phyloP scores from a whole-genome alignment of 2,329 filamentous ascomycete species.

The Niveomyces coronatus region DNA sequence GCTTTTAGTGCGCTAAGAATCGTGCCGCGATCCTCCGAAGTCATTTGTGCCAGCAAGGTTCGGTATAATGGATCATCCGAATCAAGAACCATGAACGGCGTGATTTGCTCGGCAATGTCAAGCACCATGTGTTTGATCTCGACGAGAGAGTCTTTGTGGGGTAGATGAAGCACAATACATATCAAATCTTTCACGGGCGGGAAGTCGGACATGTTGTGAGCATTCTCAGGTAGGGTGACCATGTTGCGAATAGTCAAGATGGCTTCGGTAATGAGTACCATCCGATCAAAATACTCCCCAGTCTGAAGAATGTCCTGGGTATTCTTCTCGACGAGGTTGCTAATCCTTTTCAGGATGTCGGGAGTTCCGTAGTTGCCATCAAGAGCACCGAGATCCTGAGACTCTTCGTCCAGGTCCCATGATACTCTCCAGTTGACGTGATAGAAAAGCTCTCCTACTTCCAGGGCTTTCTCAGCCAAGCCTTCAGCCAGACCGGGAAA shows the following conservation, averaged over 20 bases:
- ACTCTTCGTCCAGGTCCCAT: conserved; percentile 48
- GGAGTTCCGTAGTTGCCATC: conserved; percentile 40
- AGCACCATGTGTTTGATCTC: conserved; percentile 87
- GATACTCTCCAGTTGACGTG: conserved; percentile 71
- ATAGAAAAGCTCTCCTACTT: conserved; percentile 70
- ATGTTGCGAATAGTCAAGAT: conserved; percentile 87
- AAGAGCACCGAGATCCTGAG: conserved; percentile 36
- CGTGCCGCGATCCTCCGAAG: conserved; percentile 66
- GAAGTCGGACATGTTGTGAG: conserved; percentile 66
- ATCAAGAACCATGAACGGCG: conserved; percentile 65
- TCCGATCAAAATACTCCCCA: conserved; percentile 55
- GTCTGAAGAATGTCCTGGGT: conserved; percentile 63
- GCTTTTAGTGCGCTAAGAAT: conserved; percentile 73
- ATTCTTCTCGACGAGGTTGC: conserved; percentile 47
- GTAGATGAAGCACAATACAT: conserved; percentile 71
- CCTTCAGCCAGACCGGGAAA: conserved; percentile 84
- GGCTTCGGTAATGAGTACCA: conserved; percentile 76
- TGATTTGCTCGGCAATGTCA: conserved; percentile 85
- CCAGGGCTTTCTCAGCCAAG: conserved; percentile 72
- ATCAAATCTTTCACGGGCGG: conserved; percentile 70
- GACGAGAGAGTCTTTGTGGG: conserved; percentile 57
- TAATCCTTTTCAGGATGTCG: conserved; percentile 55
- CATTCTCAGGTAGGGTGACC: conserved; percentile 88
- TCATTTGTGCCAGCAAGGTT: conserved; percentile 55
- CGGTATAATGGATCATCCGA: conserved; percentile 69